phyloP scores from a whole-genome alignment of 495 filamentous ascomycete species.

The Hyaloscypha finlandica region DNA sequence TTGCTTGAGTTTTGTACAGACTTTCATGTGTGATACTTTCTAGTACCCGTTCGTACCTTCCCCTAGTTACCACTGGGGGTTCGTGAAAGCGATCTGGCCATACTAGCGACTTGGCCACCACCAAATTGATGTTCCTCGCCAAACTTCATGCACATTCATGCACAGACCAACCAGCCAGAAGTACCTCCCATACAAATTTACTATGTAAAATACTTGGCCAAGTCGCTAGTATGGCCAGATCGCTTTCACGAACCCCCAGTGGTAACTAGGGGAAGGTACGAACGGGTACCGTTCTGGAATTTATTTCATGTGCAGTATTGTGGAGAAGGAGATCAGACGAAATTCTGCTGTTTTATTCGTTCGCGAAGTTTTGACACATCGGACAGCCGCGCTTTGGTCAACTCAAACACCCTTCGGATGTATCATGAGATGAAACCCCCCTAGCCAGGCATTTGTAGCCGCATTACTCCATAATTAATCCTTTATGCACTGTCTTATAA shows the following conservation, averaged over 20 bases:
- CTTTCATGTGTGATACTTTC: neutral
- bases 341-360: neutral
- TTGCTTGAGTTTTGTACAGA: neutral
- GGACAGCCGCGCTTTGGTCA: neutral
- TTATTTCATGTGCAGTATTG: neutral
- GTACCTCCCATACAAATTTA: no score
- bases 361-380: neutral
- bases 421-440: conserved; percentile 7
- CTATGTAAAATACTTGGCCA: no score
- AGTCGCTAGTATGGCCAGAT: no score
- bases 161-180: no score
- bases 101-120: no score
- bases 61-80: no score
- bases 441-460: neutral
- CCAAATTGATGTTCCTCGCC: no score
- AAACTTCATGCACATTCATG: no score
- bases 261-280: no score
- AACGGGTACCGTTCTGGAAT: neutral
- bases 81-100: no score
- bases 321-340: neutral
- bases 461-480: neutral
- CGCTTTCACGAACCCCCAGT: no score
- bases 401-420: neutral
- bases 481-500: neutral
- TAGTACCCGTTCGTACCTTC: no score